A percentile compares a stretch with the other conserved stretches of the same genome.
Conservation (phyloP, 2,329 filamentous ascomycete species). For the Ophiostoma angusticollis region DNA sequence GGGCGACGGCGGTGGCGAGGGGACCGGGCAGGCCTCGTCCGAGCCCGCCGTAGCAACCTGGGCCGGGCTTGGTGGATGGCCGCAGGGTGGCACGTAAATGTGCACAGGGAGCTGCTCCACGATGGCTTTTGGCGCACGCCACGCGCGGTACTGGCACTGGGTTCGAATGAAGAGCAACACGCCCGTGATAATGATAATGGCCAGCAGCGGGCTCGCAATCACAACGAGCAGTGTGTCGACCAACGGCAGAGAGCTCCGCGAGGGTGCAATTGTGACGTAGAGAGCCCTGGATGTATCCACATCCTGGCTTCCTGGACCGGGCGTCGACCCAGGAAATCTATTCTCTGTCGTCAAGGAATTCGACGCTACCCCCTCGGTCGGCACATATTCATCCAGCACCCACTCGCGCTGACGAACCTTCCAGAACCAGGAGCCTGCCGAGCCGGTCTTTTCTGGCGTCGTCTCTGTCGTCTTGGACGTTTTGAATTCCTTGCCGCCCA, state of each 20-base stretch:
- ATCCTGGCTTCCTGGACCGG: not conserved
- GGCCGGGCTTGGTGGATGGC: not conserved
- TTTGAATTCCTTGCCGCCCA: not conserved
- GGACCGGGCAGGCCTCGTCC: conserved; percentile 18
- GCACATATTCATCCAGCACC: conserved; percentile 12
- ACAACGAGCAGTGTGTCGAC: conserved; percentile 93
- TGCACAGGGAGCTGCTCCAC: conserved; percentile 90
- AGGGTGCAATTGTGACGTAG: conserved; percentile 93
- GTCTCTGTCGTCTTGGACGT: not conserved
- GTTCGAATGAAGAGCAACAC: conserved; percentile 80
- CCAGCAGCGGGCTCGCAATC: conserved; percentile 88
- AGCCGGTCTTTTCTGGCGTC: conserved; percentile 1
- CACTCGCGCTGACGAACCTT: conserved; percentile 10
- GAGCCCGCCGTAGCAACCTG: conserved; percentile 1
- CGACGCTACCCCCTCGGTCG: not conserved
- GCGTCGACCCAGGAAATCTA: not conserved
- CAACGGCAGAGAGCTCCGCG: conserved; percentile 80
- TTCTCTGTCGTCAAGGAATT: not conserved
- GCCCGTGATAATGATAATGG: conserved; percentile 79
- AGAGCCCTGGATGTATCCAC: conserved; percentile 33
- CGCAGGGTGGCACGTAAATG: conserved; percentile 74
- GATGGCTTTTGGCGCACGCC: conserved; percentile 94
- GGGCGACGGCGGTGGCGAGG: conserved; percentile 43
- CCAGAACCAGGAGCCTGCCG: conserved; percentile 8
- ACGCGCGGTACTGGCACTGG: conserved; percentile 75